Conservation (phyloP, 208 protist species). For the Trypanosomatidae sp. region DNA sequence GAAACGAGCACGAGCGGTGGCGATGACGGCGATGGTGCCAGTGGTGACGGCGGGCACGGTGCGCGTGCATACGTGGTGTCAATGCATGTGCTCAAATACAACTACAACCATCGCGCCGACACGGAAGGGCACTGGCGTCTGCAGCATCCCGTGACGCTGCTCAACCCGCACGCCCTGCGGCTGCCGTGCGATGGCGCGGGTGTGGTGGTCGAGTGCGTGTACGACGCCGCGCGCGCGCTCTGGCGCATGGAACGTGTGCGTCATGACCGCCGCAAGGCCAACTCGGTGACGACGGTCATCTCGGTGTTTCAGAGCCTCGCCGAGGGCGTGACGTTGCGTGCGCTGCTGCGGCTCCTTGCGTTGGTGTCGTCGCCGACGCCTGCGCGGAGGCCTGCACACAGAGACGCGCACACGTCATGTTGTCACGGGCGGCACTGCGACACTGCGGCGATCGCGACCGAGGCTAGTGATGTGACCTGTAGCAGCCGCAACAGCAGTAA, state of each 20-base stretch:
- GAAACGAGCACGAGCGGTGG: conserved; percentile 6
- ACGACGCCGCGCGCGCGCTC: conserved; percentile 9
- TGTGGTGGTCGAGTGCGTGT: conserved; percentile 52
- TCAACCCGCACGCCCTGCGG: conserved; percentile 26
- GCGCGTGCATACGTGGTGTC: conserved; percentile 36
- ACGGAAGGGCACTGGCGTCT: conserved; percentile 35
- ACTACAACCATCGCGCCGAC: conserved; percentile 43
- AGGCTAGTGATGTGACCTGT: too few species aligned
- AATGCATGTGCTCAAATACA: conserved; percentile 57
- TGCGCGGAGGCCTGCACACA: too few species aligned
- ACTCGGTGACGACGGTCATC: conserved; percentile 68
- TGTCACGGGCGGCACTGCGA: not conserved
- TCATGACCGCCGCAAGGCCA: conserved; percentile 47
- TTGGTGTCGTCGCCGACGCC: too few species aligned
- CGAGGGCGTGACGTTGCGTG: conserved; percentile 32
- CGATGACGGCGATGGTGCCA: too few species aligned
- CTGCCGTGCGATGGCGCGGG: conserved; percentile 11
- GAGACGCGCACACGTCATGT: not conserved
- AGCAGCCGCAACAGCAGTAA: too few species aligned
- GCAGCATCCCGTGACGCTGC: conserved; percentile 20
- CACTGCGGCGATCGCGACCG: not conserved
- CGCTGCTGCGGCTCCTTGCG: conserved; percentile 16
- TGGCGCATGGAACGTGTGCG: conserved; percentile 64
- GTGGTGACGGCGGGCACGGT: too few species aligned
- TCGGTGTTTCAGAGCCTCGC: conserved; percentile 69